These are phyloP conservation scores for Tremellales sp. DNA, from an alignment of 1,284 basidiomycete genomes.

Conservation along the genomic window DNA sequence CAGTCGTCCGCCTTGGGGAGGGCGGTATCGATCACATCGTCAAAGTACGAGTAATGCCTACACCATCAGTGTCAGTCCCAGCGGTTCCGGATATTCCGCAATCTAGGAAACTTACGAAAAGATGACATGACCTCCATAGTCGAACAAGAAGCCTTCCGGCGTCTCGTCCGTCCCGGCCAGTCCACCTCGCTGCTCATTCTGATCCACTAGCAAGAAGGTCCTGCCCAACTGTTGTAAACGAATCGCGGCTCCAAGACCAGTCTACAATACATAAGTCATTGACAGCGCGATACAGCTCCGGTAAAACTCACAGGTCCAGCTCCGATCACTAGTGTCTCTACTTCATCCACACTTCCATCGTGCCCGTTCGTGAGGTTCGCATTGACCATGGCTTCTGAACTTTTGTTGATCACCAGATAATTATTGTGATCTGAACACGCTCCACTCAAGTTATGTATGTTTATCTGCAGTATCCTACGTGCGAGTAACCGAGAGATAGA, in stretches of 20 bases:
- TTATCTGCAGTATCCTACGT: no score
- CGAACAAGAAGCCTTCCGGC: conserved; percentile 54
- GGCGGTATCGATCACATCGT: conserved; percentile 52
- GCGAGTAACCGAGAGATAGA: no score
- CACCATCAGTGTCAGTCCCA: background rate
- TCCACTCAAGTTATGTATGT: no score
- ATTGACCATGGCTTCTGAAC: no score
- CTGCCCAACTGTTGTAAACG: conserved; percentile 51
- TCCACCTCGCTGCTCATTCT: conserved; percentile 50
- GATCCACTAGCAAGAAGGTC: conserved; percentile 51
- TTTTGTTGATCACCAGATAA: no score
- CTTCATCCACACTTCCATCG: no score
- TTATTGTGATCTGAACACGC: no score
- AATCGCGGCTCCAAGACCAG: conserved; percentile 54
- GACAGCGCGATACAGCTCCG: conserved; percentile 5
- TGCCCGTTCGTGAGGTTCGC: no score
- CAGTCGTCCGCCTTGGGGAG: conserved; percentile 52
- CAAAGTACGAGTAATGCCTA: conserved; percentile 54
- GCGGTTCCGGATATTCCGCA: background rate
- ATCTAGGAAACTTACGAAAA: conserved; percentile 43
- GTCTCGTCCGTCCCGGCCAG: conserved; percentile 54
- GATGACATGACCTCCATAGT: conserved; percentile 56
- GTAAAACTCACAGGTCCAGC: conserved; percentile 37
- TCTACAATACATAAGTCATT: conserved; percentile 23
- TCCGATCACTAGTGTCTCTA: conserved; percentile 47